These are phyloP conservation scores for Coccomyxa subellipsoidea DNA, from an alignment of 163 green algal genomes.

Conservation along the genomic window DNA sequence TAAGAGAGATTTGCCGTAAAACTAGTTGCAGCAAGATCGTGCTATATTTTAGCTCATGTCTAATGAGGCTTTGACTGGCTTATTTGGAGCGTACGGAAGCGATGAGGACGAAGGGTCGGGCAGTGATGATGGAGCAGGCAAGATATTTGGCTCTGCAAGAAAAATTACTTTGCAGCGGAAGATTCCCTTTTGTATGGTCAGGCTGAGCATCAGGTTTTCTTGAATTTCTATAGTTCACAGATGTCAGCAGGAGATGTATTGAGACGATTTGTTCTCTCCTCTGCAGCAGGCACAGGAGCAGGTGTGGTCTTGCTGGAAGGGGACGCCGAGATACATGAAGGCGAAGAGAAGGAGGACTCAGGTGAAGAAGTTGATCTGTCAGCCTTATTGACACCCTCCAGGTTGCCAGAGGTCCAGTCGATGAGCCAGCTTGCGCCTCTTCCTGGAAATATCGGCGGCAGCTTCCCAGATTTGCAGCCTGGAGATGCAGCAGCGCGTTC, in stretches of 20 bases:
- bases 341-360: neutral
- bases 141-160: neutral
- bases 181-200: neutral
- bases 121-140: neutral
- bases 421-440: neutral
- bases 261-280: too few species aligned
- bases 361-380: neutral
- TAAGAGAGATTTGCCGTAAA: too few species aligned
- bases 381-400: neutral
- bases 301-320: too few species aligned
- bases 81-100: constrained; percentile 37
- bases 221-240: neutral
- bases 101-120: constrained; percentile 33
- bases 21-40: too few species aligned
- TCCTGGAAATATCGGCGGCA: neutral
- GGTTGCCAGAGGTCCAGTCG: neutral
- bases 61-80: constrained; percentile 17
- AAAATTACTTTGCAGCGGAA: neutral
- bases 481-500: constrained; percentile 2
- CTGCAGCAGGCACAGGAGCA: neutral
- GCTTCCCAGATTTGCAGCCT: neutral
- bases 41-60: neutral
- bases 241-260: too few species aligned
- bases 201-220: neutral
- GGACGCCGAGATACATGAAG: too few species aligned